These are phyloP conservation scores for Gloeophyllum trabeum DNA, from an alignment of 768 basidiomycete genomes.

Conservation along the genomic window DNA sequence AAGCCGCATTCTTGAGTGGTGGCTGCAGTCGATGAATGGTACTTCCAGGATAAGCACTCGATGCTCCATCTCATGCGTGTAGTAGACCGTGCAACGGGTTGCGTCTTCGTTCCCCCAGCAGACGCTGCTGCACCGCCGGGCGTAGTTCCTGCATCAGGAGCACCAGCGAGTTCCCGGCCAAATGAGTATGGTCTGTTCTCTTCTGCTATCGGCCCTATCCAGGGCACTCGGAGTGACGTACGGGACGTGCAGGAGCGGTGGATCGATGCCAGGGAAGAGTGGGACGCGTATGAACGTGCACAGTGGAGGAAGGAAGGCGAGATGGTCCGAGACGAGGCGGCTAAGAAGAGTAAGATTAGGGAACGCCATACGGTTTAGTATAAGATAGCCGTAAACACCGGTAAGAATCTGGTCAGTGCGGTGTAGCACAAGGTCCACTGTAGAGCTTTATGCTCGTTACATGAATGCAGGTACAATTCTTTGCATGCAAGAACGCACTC, in stretches of 20 bases:
- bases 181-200: slow-evolving; percentile 64
- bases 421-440: too few relatives aligned
- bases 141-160: slow-evolving; percentile 16
- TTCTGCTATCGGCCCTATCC: slow-evolving; percentile 44
- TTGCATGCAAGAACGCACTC: too few relatives aligned
- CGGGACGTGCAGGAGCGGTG: slow-evolving; percentile 88
- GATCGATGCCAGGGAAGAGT: slow-evolving; percentile 77
- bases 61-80: slow-evolving; percentile 81
- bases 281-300: slow-evolving; percentile 69
- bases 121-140: slow-evolving; percentile 18
- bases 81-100: slow-evolving; percentile 89
- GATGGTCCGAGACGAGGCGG: slow-evolving; percentile 30
- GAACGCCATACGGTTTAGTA: slow-evolving; percentile 1
- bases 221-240: slow-evolving; percentile 39
- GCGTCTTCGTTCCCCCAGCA: slow-evolving; percentile 66
- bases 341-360: slow-evolving; percentile 7
- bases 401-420: too few relatives aligned
- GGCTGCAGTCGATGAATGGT: too few relatives aligned
- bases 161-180: slow-evolving; percentile 33
- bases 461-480: too few relatives aligned
- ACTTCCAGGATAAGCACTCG: slow-evolving; percentile 76
- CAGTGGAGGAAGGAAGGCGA: slow-evolving; percentile 75
- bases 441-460: too few relatives aligned
- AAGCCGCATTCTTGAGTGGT: slow-evolving; percentile 14
- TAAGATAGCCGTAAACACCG: too few relatives aligned